These are phyloP conservation scores for Guillardia theta DNA, from an alignment of 78 protist species.

Conservation along the genomic window DNA sequence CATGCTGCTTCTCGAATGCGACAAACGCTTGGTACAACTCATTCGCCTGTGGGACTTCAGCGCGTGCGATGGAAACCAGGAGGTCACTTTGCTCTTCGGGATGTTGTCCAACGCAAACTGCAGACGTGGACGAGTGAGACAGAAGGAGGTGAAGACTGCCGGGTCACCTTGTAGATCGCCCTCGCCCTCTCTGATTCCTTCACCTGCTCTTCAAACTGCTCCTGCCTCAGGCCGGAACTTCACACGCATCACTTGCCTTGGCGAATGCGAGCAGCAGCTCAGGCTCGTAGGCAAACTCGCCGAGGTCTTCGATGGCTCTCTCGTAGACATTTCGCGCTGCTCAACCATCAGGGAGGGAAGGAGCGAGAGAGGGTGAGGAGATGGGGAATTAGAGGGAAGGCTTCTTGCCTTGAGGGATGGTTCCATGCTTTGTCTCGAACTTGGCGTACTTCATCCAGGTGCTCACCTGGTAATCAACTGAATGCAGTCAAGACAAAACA, in stretches of 20 bases:
- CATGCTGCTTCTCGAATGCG: constrained; percentile 87
- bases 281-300: constrained; percentile 71
- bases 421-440: constrained; percentile 79
- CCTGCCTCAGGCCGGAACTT: too few relatives aligned
- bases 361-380: not conserved
- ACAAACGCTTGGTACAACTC: constrained; percentile 72
- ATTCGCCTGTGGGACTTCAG: too few relatives aligned
- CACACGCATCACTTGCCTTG: too few relatives aligned
- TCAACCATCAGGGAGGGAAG: not conserved
- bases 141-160: too few relatives aligned
- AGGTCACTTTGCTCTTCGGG: constrained; percentile 68
- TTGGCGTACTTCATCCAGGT: constrained; percentile 87
- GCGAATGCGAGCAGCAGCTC: not conserved
- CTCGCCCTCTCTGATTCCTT: constrained; percentile 37
- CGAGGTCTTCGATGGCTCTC: constrained; percentile 85
- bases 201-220: not conserved
- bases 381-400: not conserved
- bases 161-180: not conserved
- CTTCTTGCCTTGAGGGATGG: not conserved
- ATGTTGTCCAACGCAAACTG: constrained; percentile 65
- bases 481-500: not conserved
- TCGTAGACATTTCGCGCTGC: constrained; percentile 73
- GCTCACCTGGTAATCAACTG: not conserved
- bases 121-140: not conserved
- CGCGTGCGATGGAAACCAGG: too few relatives aligned